These are phyloP conservation scores for Clavariopsis aquatica DNA, from an alignment of 495 filamentous ascomycete species.

Conservation along the genomic window DNA sequence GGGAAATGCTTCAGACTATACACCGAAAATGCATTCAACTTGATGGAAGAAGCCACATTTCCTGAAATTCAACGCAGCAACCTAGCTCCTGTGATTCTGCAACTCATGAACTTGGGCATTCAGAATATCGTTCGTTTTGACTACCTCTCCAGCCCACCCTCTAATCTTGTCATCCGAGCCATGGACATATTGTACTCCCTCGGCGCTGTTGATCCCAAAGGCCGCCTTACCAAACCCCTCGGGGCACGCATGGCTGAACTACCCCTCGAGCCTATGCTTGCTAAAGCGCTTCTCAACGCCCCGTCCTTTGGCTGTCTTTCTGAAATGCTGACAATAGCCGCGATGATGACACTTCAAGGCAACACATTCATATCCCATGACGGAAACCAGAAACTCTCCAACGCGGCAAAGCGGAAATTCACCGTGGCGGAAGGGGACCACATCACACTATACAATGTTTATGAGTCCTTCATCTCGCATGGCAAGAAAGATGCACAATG, in stretches of 20 bases:
- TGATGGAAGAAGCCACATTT: slow-evolving; percentile 70
- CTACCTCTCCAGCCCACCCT: slow-evolving; percentile 84
- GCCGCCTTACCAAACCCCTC: slow-evolving; percentile 84
- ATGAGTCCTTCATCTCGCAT: slow-evolving; percentile 83
- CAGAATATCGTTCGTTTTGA: slow-evolving; percentile 92
- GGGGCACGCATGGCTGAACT: slow-evolving; percentile 93
- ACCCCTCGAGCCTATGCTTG: slow-evolving; percentile 95
- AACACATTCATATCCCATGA: slow-evolving; percentile 80
- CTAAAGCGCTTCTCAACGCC: slow-evolving; percentile 81
- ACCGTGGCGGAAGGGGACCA: slow-evolving; percentile 95
- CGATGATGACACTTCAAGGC: slow-evolving; percentile 87
- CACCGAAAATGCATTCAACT: slow-evolving; percentile 71
- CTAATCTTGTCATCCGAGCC: slow-evolving; percentile 82
- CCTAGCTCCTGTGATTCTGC: slow-evolving; percentile 84
- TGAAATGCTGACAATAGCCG: slow-evolving; percentile 88
- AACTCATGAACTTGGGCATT: slow-evolving; percentile 94
- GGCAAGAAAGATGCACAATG: slow-evolving; percentile 83
- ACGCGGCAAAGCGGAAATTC: slow-evolving; percentile 77
- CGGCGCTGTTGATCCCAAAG: slow-evolving; percentile 85
- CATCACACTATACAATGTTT: slow-evolving; percentile 90
- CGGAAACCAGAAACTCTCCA: slow-evolving; percentile 69
- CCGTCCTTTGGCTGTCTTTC: slow-evolving; percentile 73
- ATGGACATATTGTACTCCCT: slow-evolving; percentile 88
- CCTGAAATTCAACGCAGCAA: slow-evolving; percentile 95
- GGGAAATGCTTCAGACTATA: slow-evolving; percentile 96